Evolutionary conservation across 768 basidiomycete species (phyloP).

Genomic region (Boletus vinaceobasis): DNA sequence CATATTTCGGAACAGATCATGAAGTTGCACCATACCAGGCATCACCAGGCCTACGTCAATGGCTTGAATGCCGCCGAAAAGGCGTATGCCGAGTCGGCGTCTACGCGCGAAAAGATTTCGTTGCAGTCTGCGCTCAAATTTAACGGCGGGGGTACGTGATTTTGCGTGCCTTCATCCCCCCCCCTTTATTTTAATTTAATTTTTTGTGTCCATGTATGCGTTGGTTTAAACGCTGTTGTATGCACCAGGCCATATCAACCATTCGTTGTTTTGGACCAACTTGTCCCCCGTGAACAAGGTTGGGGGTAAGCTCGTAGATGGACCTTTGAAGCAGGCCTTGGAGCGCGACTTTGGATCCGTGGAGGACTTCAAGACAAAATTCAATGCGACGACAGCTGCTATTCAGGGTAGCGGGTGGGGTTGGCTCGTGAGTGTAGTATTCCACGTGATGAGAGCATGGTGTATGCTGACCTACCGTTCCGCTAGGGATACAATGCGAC

Average conservation of each 20-base stretch:
- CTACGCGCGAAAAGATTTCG: constrained; percentile 72
- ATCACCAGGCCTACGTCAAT: constrained; percentile 91
- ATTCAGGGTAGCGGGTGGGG: constrained; percentile 99
- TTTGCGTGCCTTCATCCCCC: too few species aligned
- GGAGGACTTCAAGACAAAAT: constrained; percentile 78
- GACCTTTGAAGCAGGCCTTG: constrained; percentile 73
- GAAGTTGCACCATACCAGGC: constrained; percentile 89
- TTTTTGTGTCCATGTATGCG: background rate
- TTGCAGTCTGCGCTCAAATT: constrained; percentile 94
- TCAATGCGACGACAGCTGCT: constrained; percentile 85
- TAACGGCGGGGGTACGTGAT: constrained; percentile 80
- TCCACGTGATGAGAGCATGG: background rate
- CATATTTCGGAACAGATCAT: constrained; percentile 91
- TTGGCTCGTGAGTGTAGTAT: constrained; percentile 67
- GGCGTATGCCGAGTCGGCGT: constrained; percentile 60
- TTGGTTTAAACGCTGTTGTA: background rate
- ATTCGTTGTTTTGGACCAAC: constrained; percentile 97
- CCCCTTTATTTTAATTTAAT: background rate
- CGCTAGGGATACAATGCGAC: constrained; percentile 63
- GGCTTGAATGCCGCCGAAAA: constrained; percentile 93
- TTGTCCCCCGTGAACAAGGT: constrained; percentile 67
- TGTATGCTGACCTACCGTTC: background rate
- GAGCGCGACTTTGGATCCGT: constrained; percentile 82
- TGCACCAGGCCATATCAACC: constrained; percentile 77
- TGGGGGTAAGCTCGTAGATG: constrained; percentile 63